Evolutionary conservation across 2,329 filamentous ascomycete genomes (phyloP), one percentile per base, ranked within the genome.

Genomic region (Amauroascus verrucosus): DNA sequence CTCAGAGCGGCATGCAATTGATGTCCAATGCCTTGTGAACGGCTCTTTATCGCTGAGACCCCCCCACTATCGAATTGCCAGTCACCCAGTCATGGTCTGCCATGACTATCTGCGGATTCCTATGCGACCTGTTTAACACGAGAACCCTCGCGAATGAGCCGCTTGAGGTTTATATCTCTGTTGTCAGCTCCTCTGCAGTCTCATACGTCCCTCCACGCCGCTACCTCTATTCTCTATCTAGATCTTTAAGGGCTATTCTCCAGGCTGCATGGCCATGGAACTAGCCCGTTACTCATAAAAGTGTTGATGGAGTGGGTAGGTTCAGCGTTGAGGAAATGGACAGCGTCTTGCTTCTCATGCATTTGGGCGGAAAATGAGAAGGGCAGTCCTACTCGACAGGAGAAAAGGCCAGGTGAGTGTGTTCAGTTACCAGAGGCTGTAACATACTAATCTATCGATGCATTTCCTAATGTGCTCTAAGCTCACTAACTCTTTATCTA

Each of bases 301-400:
- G 41, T 46, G 50, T 46, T 60, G 64, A 61, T 67, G 53, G 65
- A 68, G 61, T 67, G 66, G 64, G 68, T 65, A 61, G 67, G 65
- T 57, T 68, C 67, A 60, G 58, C 64, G 57, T 65, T 71, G 60
- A 66, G 62, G 59, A 64, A 63, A 59, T 72, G 69, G 69, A 60
- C 70, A 56, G 60, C 62, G 45, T 69, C 67, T 59, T 72, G 67
- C 61, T 65, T 67, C 57, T 63, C 61, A 56, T 71, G 67, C 61
- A 56, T 66, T 48, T 64, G 60, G 55, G 58, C 61, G 54, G 57
- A 57, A 51, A 61, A 60, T 44, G 62, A 65, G 54, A 62, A 64
- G 55, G 57, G 57, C 57, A 56, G 51, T 54, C 57, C 56, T 51
- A 58, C 61, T 54, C 62, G 56, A 51, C 59, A 58, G 56, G 57